Conservation (phyloP, 345 rosid genomes). For the Euclidium syriacum region DNA sequence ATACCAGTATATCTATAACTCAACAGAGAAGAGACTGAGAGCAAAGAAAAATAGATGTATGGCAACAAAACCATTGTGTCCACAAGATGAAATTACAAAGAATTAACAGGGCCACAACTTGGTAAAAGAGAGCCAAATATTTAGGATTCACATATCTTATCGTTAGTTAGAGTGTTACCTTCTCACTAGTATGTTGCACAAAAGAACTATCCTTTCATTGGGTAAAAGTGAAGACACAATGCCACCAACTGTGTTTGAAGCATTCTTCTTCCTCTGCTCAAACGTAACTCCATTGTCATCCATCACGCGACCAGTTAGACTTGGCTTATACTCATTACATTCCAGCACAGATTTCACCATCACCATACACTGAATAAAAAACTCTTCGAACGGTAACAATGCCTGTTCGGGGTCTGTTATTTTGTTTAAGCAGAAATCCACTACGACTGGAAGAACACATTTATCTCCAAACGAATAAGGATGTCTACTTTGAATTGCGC, state of each 20-base stretch:
- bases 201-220: conserved; percentile 60
- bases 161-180: conserved; percentile 47
- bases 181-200: conserved; percentile 87
- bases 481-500: conserved; percentile 81
- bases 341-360: conserved; percentile 83
- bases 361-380: conserved; percentile 95
- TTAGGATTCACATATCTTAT: conserved; percentile 7
- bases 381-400: conserved; percentile 58
- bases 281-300: conserved; percentile 67
- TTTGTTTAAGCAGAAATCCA: conserved; percentile 89
- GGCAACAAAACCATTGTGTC: background rate
- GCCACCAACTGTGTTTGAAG: conserved; percentile 60
- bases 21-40: conserved; percentile 8
- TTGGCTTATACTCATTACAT: conserved; percentile 92
- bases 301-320: conserved; percentile 80
- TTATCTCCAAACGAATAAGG: conserved; percentile 94
- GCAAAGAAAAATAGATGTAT: conserved; percentile 6
- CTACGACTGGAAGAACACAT: conserved; percentile 66
- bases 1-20: background rate
- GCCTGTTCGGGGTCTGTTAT: conserved; percentile 68
- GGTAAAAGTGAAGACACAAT: conserved; percentile 79
- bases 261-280: conserved; percentile 83
- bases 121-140: conserved; percentile 6
- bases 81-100: background rate
- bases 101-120: background rate